phyloP scores from a whole-genome alignment of 2,329 filamentous ascomycete genomes.

The Fusarium siculi region DNA sequence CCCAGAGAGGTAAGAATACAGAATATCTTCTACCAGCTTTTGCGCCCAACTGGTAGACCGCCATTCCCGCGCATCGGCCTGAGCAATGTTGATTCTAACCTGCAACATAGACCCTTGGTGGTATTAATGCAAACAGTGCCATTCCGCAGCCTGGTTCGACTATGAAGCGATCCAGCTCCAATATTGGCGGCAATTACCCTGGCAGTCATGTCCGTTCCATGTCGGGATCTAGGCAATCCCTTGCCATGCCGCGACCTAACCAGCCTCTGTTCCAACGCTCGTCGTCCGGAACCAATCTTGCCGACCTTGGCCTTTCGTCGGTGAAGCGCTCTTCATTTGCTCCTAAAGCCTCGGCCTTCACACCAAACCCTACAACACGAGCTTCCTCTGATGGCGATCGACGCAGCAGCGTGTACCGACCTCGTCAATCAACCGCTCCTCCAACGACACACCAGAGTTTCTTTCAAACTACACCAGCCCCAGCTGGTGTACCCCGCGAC shows the following conservation, averaged over 20 bases:
- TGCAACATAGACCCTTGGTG: constrained; percentile 78
- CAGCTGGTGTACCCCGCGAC: constrained; percentile 85
- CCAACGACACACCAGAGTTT: constrained; percentile 88
- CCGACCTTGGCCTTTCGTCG: constrained; percentile 83
- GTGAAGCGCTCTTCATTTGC: constrained; percentile 85
- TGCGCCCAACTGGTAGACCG: constrained; percentile 13
- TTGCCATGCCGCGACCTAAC: constrained; percentile 83
- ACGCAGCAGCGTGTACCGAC: constrained; percentile 84
- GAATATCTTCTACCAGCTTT: constrained; percentile 29
- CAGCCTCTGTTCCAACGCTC: constrained; percentile 89
- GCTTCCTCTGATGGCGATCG: constrained; percentile 64
- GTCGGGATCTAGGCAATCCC: constrained; percentile 85
- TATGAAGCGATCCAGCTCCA: constrained; percentile 91
- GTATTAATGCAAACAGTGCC: constrained; percentile 82
- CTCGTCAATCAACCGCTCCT: constrained; percentile 74
- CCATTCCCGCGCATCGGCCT: neutral
- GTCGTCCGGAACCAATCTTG: constrained; percentile 83
- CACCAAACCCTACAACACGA: constrained; percentile 61
- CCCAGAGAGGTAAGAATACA: constrained; percentile 77
- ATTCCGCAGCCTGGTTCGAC: constrained; percentile 93
- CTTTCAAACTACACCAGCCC: constrained; percentile 86
- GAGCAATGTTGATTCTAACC: constrained; percentile 30
- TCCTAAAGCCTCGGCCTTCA: constrained; percentile 71
- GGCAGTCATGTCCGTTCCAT: constrained; percentile 80
- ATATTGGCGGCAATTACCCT: constrained; percentile 72